phyloP scores from a whole-genome alignment of 1,139 yeast species.

The Magnusiomyces magnusii region DNA sequence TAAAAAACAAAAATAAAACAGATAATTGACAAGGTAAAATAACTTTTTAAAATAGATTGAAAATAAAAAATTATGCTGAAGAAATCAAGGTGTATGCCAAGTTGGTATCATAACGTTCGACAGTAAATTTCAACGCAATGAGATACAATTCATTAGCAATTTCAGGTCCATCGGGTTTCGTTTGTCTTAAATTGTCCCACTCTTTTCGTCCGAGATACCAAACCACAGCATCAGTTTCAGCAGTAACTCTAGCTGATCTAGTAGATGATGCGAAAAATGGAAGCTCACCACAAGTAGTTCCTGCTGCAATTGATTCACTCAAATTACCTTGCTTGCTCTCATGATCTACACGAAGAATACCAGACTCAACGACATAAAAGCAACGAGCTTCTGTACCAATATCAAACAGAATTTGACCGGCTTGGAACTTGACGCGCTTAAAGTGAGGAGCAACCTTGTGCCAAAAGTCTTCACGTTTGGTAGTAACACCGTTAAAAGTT shows the following conservation, averaged over 20 bases:
- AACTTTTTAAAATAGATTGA: too few relatives aligned
- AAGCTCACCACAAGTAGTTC: conserved; percentile 82
- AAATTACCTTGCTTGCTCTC: conserved; percentile 50
- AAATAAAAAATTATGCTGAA: conserved; percentile 14
- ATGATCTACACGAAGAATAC: conserved; percentile 59
- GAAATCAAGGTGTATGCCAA: conserved; percentile 30
- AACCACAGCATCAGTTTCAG: conserved; percentile 51
- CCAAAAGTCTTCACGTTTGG: conserved; percentile 62
- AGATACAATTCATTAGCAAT: conserved; percentile 63
- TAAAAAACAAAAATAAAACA: too few relatives aligned
- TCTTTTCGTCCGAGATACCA: conserved; percentile 59
- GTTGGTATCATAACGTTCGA: conserved; percentile 56
- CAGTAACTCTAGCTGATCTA: conserved; percentile 35
- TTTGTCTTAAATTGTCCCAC: conserved; percentile 38
- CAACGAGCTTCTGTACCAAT: conserved; percentile 28
- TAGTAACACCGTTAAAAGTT: conserved; percentile 60
- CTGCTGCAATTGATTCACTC: conserved; percentile 74
- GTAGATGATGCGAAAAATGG: conserved; percentile 41
- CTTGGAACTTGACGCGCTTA: conserved; percentile 42
- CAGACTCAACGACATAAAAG: conserved; percentile 68
- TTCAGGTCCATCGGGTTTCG: conserved; percentile 40
- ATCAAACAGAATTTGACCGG: conserved; percentile 36
- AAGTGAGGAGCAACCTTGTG: conserved; percentile 46
- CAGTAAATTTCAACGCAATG: conserved; percentile 57
- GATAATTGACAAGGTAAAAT: neutral